Percentiles rank a stretch among this genome's conserved stretches.
phyloP scores from a whole-genome alignment of 768 basidiomycete species.

The Auricularia cornea region DNA sequence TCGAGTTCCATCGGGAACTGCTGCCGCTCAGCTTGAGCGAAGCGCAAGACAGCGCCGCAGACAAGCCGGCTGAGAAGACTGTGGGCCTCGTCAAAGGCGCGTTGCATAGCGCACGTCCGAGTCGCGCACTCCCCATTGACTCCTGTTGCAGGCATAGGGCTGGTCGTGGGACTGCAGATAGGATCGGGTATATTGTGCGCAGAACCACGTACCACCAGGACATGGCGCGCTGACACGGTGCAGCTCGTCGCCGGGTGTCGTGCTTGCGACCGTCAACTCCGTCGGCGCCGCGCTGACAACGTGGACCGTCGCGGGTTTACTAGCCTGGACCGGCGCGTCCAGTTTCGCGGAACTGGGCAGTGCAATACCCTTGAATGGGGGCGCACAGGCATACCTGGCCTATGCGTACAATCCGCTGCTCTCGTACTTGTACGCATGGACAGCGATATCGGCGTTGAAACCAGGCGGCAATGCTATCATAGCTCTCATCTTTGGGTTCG shows the following conservation, averaged over 20 bases:
- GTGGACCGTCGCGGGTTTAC: constrained; percentile 74
- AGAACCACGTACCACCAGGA: neutral
- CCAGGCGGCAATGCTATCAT: constrained; percentile 82
- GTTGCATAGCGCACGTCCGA: constrained; percentile 15
- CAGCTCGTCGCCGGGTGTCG: constrained; percentile 87
- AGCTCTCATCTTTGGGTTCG: constrained; percentile 66
- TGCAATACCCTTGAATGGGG: constrained; percentile 71
- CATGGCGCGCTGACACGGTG: neutral
- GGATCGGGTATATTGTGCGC: constrained; percentile 87
- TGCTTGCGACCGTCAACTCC: constrained; percentile 80
- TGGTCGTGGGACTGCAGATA: constrained; percentile 82
- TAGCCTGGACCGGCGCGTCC: constrained; percentile 94
- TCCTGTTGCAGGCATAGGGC: constrained; percentile 58
- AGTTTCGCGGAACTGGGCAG: constrained; percentile 89
- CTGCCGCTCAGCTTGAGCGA: constrained; percentile 73
- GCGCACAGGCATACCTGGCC: constrained; percentile 69
- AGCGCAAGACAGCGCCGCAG: constrained; percentile 41
- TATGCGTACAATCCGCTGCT: constrained; percentile 82
- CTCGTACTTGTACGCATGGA: constrained; percentile 93
- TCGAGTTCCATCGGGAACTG: constrained; percentile 71
- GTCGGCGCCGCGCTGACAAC: constrained; percentile 84
- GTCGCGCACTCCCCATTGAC: constrained; percentile 2
- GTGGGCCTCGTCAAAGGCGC: constrained; percentile 70
- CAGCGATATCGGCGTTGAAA: constrained; percentile 79
- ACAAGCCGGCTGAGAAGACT: constrained; percentile 51